Evolutionary conservation across 768 basidiomycete genomes (phyloP).

Genomic region (Pleurotus giganteus): DNA sequence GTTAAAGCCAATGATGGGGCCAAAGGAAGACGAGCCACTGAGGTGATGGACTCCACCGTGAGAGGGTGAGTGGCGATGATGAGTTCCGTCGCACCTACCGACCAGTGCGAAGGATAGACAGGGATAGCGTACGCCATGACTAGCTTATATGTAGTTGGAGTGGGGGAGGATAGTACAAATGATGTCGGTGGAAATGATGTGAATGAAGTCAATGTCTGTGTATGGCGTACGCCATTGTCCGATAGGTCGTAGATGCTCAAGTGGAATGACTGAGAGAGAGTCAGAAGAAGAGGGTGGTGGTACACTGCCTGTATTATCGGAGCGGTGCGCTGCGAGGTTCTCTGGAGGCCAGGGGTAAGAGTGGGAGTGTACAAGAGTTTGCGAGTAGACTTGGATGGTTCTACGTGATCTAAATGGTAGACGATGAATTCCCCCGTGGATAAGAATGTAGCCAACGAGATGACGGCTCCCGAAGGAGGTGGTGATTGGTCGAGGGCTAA

Average conservation of each 20-base stretch:
- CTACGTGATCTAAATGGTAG: conserved; percentile 49
- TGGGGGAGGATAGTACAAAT: conserved; percentile 68
- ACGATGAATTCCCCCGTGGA: conserved; percentile 68
- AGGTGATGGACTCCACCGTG: conserved; percentile 14
- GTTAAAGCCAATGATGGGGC: conserved; percentile 14
- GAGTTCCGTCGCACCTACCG: conserved; percentile 73
- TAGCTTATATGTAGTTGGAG: conserved; percentile 62
- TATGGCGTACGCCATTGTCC: conserved; percentile 42
- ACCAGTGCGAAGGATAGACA: conserved; percentile 82
- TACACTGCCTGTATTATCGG: conserved; percentile 67
- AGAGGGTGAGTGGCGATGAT: conserved; percentile 47
- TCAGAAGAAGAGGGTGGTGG: conserved; percentile 75
- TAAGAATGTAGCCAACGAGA: conserved; percentile 58
- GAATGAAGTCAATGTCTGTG: conserved; percentile 72
- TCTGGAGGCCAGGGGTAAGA: conserved; percentile 19
- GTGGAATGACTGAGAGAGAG: conserved; percentile 63
- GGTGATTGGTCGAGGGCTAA: conserved; percentile 77
- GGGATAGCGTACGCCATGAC: conserved; percentile 73
- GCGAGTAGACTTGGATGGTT: conserved; percentile 38
- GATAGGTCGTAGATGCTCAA: conserved; percentile 75
- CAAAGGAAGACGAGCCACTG: conserved; percentile 6
- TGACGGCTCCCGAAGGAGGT: conserved; percentile 33
- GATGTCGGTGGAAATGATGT: conserved; percentile 80
- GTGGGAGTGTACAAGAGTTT: conserved; percentile 49
- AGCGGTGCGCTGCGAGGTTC: conserved; percentile 30